Evolutionary conservation across 441 rosid species (phyloP).

Genomic region (Viola pubescens): DNA sequence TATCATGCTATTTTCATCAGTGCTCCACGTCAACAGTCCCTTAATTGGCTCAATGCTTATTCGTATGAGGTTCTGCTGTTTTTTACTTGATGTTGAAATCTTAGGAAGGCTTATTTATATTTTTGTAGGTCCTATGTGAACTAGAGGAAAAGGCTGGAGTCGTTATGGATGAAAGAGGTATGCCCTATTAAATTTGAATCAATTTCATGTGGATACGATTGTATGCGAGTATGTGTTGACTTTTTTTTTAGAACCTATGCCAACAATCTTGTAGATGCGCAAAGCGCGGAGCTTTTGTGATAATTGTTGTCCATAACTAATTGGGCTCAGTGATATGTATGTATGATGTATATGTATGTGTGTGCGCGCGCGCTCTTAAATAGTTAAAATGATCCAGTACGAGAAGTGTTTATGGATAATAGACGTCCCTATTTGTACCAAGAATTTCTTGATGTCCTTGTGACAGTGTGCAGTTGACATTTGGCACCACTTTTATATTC

Average conservation of each 20-base stretch:
- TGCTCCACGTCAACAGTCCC: too few relatives aligned
- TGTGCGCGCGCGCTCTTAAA: too few relatives aligned
- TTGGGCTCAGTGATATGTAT: background rate
- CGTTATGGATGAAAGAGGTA: slow-evolving; percentile 97
- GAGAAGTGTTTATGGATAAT: too few relatives aligned
- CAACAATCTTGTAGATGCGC: background rate
- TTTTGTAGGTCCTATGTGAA: slow-evolving; percentile 70
- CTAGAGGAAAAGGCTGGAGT: slow-evolving; percentile 86
- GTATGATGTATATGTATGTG: background rate
- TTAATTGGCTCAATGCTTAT: background rate
- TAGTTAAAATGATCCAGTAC: too few relatives aligned
- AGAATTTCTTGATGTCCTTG: too few relatives aligned
- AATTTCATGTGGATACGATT: background rate
- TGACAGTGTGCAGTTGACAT: too few relatives aligned
- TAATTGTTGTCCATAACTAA: background rate
- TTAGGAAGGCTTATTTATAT: slow-evolving; percentile 6
- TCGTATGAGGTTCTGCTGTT: background rate
- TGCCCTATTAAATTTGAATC: background rate
- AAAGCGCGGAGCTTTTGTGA: background rate
- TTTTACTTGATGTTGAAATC: slow-evolving; percentile 7
- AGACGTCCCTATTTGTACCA: too few relatives aligned
- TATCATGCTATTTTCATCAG: background rate
- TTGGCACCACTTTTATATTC: too few relatives aligned
- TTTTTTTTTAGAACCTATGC: background rate
- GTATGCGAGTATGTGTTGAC: background rate